Percentiles rank a stretch among this genome's conserved stretches.
Evolutionary conservation across 345 rosid species (phyloP).

Genomic region (Gossypium mustelinum): DNA sequence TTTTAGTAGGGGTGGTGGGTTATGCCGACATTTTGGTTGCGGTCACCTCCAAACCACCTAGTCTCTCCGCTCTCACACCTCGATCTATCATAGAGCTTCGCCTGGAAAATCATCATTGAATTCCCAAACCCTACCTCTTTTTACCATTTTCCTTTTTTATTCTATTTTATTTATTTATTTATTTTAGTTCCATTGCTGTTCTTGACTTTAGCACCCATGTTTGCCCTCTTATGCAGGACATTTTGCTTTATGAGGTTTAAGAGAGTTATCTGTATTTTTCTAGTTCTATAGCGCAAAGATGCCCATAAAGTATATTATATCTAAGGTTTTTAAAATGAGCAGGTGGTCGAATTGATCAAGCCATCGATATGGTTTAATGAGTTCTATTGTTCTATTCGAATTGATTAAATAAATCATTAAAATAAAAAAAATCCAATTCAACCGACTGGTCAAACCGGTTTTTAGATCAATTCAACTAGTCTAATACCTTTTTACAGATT

Average conservation of each 20-base stretch:
- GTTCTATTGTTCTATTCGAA: too few species aligned
- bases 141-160: background rate
- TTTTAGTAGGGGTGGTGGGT: conserved; percentile 65
- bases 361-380: too few species aligned
- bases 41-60: background rate
- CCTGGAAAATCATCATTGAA: background rate
- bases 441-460: too few species aligned
- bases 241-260: background rate
- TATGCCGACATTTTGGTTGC: background rate
- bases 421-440: too few species aligned
- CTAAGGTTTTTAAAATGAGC: too few species aligned
- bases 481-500: too few species aligned
- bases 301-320: too few species aligned
- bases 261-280: background rate
- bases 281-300: too few species aligned
- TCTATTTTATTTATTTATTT: background rate
- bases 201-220: background rate
- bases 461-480: too few species aligned
- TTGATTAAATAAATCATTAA: too few species aligned
- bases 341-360: too few species aligned
- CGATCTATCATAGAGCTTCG: background rate
- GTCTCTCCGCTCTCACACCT: background rate
- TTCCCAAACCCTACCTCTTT: background rate
- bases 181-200: background rate
- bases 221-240: background rate